Evolutionary conservation across 176 grass and related monocot species (phyloP), one percentile per base, ranked within the genome.

Genomic region (Guadua angustifolia): DNA sequence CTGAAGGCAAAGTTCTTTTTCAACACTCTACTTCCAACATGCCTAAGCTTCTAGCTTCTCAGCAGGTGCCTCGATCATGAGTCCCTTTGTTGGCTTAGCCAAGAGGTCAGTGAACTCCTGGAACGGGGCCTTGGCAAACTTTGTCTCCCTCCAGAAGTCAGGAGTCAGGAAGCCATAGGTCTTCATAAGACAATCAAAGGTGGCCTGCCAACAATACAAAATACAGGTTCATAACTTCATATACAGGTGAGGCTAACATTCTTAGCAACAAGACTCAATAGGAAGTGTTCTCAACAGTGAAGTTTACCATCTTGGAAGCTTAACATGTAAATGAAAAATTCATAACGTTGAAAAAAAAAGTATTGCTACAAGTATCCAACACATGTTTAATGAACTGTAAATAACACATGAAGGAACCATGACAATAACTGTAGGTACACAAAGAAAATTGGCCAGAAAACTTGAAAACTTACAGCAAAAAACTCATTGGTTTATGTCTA

Each of bases 181-280:
- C 83, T 92, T 89, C 93, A 95, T 92, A 33, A 95, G 80, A 55
- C 90, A 95, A 53, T 92, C 90, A 47, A 94, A 94, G 6, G 93
- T 92, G 4, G 90, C 93, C 93, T 95, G 86, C 13, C 66, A 46
- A 87, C 19, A 46, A 9, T 35, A 64, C 6, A 6, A 51, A 53
- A 43, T 2, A 47, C 35, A 75, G 18, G 1, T 4, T n/a, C 15
- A 57, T 64, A 68, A 43, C 40, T 43, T 42, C 40, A 8, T 42
- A 36, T 38, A 71, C 36, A 63, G 19, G 39, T 45, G 29, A 9
- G 29, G 14, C 51, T 52, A 73, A 15, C 35, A 51, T 21, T 52
- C 10, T 14, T 53, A 39, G 8, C 24, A 75, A 42, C 4, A 12
- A n/a, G 18, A 32, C 15, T 33, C 2, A 5, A 5, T 9, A 73